Conservation (phyloP, 169 alveolate genomes). For the Plasmodium blacklocki region DNA sequence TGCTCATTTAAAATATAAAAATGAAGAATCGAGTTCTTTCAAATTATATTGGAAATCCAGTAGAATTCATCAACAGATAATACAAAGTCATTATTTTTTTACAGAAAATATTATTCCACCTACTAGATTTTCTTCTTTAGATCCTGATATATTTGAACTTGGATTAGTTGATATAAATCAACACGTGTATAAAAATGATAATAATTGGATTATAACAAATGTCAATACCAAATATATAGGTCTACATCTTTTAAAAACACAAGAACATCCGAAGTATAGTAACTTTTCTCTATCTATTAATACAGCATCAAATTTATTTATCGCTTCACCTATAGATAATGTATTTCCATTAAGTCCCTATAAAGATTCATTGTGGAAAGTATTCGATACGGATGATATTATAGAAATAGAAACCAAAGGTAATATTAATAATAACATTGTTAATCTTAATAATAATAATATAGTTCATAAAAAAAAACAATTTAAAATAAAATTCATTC, state of each 20-base stretch:
- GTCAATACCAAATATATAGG: slow-evolving; percentile 80
- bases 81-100: slow-evolving; percentile 80
- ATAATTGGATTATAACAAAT: slow-evolving; percentile 75
- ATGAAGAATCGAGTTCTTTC: slow-evolving; percentile 79
- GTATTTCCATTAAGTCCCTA: slow-evolving; percentile 74
- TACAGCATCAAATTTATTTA: slow-evolving; percentile 78
- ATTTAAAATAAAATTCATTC: slow-evolving; percentile 27
- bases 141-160: slow-evolving; percentile 79
- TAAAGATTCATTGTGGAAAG: slow-evolving; percentile 77
- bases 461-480: slow-evolving; percentile 5
- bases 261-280: slow-evolving; percentile 49
- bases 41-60: slow-evolving; percentile 83
- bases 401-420: slow-evolving; percentile 10
- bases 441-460: background rate
- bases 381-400: slow-evolving; percentile 51
- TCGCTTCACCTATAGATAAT: slow-evolving; percentile 77
- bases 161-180: slow-evolving; percentile 77
- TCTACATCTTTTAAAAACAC: slow-evolving; percentile 78
- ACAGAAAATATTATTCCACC: slow-evolving; percentile 70
- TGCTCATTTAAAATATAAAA: slow-evolving; percentile 84
- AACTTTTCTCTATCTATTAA: slow-evolving; percentile 77
- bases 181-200: slow-evolving; percentile 75
- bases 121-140: slow-evolving; percentile 71
- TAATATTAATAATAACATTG: too few relatives aligned
- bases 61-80: slow-evolving; percentile 74